Evolutionary conservation across 2,329 filamentous ascomycete genomes (phyloP), one percentile per base, ranked within the genome.

Genomic region (Neocucurbitaria cava): DNA sequence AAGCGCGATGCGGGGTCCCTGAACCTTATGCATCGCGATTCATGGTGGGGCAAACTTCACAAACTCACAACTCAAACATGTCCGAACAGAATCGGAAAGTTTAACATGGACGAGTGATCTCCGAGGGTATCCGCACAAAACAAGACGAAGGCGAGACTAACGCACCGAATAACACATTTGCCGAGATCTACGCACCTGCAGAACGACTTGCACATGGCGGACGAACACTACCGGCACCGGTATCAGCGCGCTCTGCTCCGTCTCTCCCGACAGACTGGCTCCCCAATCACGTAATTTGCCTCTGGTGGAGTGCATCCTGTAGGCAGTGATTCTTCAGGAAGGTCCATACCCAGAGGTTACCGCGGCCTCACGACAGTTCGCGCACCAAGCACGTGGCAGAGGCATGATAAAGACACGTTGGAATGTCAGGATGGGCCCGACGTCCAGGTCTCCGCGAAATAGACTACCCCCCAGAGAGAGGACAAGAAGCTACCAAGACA

Each of bases 161-260:
- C 15, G 17, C 15, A 15, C 31, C 31, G 31, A n/a, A 5, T 30
- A 18, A 17, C 39, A 4, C 6, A 52, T 49, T 20, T 53, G 45
- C 53, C 53, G 44, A 46, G 38, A 46, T 40, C 49, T 35, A 33
- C 38, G 24, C 35, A n/a, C 23, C 24, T 17, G 38, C 30, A 30
- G 36, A 23, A 36, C 26, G 30, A 11, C 39, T 49, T 39, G 21
- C 9, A 28, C 21, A 10, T 10, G 8, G 31, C 24, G 18, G 23
- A 13, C 11, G 20, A 3, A 24, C 30, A 28, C 23, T 23, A 15
- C 11, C 38, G 5, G 11, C 17, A n/a, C n/a, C n/a, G n/a, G 18
- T 35, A 38, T 41, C 43, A 33, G 43, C 36, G 55, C 55, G 56
- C 58, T 54, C 21, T 52, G 33, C 56, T 56, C 58, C 58, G 58